A percentile compares a stretch with the other conserved stretches of the same genome.
Evolutionary conservation across 2,329 filamentous ascomycete species (phyloP).

Genomic region (Botrytis fabae): DNA sequence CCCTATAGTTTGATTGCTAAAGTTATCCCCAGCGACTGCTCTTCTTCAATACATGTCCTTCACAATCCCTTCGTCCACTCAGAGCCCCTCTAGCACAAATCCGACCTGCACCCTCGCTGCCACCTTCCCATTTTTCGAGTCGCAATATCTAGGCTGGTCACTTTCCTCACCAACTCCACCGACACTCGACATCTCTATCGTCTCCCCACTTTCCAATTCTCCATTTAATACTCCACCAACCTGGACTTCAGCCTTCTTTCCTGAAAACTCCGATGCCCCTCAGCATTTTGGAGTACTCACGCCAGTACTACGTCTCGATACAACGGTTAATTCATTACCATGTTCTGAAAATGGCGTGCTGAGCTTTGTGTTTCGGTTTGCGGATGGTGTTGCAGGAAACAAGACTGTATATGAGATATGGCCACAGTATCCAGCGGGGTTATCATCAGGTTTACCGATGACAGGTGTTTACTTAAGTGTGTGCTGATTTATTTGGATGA

Average conservation of each 20-base stretch:
- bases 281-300: neutral
- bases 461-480: neutral
- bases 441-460: neutral
- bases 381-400: neutral
- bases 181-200: neutral
- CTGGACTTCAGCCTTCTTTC: neutral
- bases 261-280: neutral
- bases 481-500: neutral
- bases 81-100: neutral
- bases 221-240: neutral
- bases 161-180: neutral
- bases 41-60: neutral
- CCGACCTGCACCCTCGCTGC: neutral
- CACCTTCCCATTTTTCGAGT: conserved; percentile 3
- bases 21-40: neutral
- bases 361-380: neutral
- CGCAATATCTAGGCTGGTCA: neutral
- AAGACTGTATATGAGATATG: neutral
- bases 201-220: neutral
- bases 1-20: neutral
- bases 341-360: neutral
- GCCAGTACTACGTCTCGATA: neutral
- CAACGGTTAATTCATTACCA: neutral
- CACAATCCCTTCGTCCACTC: neutral
- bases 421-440: neutral